These are phyloP conservation scores for Lasiosphaeriaceae sp. DNA, from an alignment of 495 filamentous ascomycete species.

Conservation along the genomic window DNA sequence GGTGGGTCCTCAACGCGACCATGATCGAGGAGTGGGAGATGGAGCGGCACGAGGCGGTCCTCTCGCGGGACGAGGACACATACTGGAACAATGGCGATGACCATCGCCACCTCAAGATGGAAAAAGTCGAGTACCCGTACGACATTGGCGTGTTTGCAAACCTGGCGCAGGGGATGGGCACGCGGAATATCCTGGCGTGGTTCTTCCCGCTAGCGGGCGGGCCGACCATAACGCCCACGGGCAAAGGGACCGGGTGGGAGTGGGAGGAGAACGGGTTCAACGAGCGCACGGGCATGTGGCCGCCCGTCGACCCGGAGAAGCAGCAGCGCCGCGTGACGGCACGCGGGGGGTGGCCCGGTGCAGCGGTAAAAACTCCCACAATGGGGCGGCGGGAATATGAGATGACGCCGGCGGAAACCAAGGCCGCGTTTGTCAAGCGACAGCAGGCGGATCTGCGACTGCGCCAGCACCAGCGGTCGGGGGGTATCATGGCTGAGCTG, in stretches of 20 bases:
- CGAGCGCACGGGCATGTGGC: conserved; percentile 65
- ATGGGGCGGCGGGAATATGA: conserved; percentile 9
- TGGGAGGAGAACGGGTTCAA: conserved; percentile 89
- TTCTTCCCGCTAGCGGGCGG: conserved; percentile 43
- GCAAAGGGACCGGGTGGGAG: conserved; percentile 48
- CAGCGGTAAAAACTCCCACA: conserved; percentile 10
- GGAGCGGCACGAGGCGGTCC: conserved; percentile 73
- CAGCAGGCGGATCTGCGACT: conserved; percentile 42
- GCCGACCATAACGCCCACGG: conserved; percentile 25
- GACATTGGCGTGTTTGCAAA: conserved; percentile 90
- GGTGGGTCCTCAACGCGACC: conserved; percentile 53
- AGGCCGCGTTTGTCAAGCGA: conserved; percentile 30
- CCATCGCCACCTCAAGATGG: conserved; percentile 69
- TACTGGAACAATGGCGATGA: conserved; percentile 22
- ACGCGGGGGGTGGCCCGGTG: conserved; percentile 31
- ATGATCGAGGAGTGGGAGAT: conserved; percentile 96
- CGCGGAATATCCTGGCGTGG: conserved; percentile 77
- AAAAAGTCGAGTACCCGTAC: conserved; percentile 86
- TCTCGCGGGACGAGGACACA: conserved; percentile 56
- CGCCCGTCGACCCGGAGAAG: conserved; percentile 86
- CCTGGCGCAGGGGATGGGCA: conserved; percentile 76
- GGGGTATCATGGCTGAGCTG: conserved; percentile 34
- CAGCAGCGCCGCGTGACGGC: conserved; percentile 40
- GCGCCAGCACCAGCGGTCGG: conserved; percentile 49
- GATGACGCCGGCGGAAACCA: conserved; percentile 17